These are phyloP conservation scores for Meyerozyma carpophila DNA, from an alignment of 1,139 yeast genomes.

Conservation along the genomic window DNA sequence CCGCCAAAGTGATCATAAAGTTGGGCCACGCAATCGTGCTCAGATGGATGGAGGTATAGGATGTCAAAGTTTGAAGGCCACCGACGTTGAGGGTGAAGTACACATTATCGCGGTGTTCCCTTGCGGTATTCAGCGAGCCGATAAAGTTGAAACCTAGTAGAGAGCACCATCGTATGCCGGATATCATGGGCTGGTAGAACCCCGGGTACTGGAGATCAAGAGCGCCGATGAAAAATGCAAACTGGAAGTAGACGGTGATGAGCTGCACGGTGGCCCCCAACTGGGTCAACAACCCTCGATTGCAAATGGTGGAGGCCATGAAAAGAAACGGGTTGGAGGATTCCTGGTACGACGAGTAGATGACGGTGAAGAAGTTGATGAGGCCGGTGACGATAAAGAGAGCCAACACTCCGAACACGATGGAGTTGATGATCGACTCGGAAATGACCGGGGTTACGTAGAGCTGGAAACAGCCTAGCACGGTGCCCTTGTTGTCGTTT, in stretches of 20 bases:
- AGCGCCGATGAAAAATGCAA: conserved; percentile 53
- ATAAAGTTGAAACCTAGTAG: conserved; percentile 26
- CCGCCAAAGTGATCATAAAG: conserved; percentile 30
- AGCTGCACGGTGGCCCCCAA: conserved; percentile 52
- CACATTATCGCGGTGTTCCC: conserved; percentile 23
- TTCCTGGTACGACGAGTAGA: conserved; percentile 58
- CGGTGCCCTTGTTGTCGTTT: conserved; percentile 25
- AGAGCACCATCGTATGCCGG: conserved; percentile 32
- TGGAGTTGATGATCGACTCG: conserved; percentile 24
- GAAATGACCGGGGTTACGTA: conserved; percentile 47
- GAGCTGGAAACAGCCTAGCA: conserved; percentile 45
- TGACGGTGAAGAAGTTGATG: conserved; percentile 38
- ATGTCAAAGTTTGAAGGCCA: conserved; percentile 29
- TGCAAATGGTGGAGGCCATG: conserved; percentile 58
- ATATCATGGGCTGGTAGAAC: conserved; percentile 53
- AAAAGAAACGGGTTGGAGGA: conserved; percentile 53
- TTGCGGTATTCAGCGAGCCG: conserved; percentile 1
- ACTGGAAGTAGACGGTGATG: conserved; percentile 49
- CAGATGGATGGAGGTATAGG: conserved; percentile 21
- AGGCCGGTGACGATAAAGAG: conserved; percentile 38
- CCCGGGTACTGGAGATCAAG: conserved; percentile 60
- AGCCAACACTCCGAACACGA: conserved; percentile 35
- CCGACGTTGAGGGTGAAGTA: conserved; percentile 28
- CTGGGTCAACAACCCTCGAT: conserved; percentile 50
- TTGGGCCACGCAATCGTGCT: conserved; percentile 35